Evolutionary conservation across 805 yeast genomes (phyloP).

Genomic region (Komagataella phaffii): DNA sequence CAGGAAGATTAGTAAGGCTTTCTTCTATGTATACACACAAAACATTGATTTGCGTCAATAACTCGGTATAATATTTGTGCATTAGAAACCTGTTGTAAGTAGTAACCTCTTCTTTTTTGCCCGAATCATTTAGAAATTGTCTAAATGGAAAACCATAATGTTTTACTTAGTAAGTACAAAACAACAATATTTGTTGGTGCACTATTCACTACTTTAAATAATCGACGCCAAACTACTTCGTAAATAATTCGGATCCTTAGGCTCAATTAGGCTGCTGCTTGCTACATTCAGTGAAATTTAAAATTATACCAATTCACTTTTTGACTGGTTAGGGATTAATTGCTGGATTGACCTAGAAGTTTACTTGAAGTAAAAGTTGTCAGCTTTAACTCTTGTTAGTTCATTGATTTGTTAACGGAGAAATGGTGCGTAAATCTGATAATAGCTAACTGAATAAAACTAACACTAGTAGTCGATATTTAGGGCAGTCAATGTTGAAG

Average conservation of each 20-base stretch:
- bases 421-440: neutral
- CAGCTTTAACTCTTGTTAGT: neutral
- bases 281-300: neutral
- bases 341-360: neutral
- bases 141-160: no score
- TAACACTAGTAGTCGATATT: slow-evolving; percentile 39
- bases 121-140: neutral
- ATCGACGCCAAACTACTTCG: no score
- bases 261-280: no score
- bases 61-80: neutral
- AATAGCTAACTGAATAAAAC: neutral
- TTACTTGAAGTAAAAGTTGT: neutral
- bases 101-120: no score
- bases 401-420: neutral
- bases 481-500: slow-evolving; percentile 66
- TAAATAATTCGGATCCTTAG: no score
- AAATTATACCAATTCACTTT: neutral
- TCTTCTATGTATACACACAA: neutral
- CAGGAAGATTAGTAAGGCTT: neutral
- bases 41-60: neutral
- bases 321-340: neutral
- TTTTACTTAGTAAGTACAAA: no score
- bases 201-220: neutral
- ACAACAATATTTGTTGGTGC: neutral
- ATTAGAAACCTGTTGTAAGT: no score